These are phyloP conservation scores for Colletotrichum liaoningense DNA, from an alignment of 2,329 filamentous ascomycete species.

Conservation along the genomic window DNA sequence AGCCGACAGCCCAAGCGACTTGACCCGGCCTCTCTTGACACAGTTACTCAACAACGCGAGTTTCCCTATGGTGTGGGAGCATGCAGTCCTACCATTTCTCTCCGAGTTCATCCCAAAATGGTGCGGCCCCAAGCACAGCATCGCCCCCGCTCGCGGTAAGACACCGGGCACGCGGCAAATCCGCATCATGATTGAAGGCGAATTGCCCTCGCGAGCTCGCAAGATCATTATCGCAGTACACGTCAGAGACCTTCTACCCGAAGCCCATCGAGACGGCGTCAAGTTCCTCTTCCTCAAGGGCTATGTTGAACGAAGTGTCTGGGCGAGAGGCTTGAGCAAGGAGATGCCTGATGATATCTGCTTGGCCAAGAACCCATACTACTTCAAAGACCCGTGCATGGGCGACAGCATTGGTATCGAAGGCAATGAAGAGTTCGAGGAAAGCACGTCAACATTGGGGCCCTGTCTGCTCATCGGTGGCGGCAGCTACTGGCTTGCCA, in stretches of 20 bases:
- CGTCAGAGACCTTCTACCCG: slow-evolving; percentile 54
- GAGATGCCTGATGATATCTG: slow-evolving; percentile 55
- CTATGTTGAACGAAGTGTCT: slow-evolving; percentile 49
- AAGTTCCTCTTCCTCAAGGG: slow-evolving; percentile 53
- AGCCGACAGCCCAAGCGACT: slow-evolving; percentile 47
- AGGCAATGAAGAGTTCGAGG: slow-evolving; percentile 43
- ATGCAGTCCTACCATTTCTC: slow-evolving; percentile 56
- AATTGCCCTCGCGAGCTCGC: slow-evolving; percentile 47
- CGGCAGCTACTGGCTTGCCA: slow-evolving; percentile 54
- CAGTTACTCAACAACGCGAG: slow-evolving; percentile 47
- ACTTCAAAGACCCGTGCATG: slow-evolving; percentile 55
- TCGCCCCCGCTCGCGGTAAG: slow-evolving; percentile 51
- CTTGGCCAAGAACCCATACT: slow-evolving; percentile 54
- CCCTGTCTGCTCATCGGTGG: slow-evolving; percentile 52
- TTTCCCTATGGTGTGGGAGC: slow-evolving; percentile 56
- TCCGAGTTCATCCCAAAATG: slow-evolving; percentile 54
- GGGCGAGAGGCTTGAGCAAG: slow-evolving; percentile 52
- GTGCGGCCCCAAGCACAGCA: slow-evolving; percentile 52
- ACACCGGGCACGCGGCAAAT: slow-evolving; percentile 49
- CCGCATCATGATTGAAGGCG: slow-evolving; percentile 52
- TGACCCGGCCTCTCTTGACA: slow-evolving; percentile 41
- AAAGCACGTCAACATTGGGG: slow-evolving; percentile 55
- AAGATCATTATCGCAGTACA: slow-evolving; percentile 53
- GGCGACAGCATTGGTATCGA: slow-evolving; percentile 56
- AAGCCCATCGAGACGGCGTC: slow-evolving; percentile 42